Percentiles rank a stretch among this genome's conserved stretches.
Evolutionary conservation across 2,329 filamentous ascomycete species (phyloP).

Genomic region (Cercospora berteroae): DNA sequence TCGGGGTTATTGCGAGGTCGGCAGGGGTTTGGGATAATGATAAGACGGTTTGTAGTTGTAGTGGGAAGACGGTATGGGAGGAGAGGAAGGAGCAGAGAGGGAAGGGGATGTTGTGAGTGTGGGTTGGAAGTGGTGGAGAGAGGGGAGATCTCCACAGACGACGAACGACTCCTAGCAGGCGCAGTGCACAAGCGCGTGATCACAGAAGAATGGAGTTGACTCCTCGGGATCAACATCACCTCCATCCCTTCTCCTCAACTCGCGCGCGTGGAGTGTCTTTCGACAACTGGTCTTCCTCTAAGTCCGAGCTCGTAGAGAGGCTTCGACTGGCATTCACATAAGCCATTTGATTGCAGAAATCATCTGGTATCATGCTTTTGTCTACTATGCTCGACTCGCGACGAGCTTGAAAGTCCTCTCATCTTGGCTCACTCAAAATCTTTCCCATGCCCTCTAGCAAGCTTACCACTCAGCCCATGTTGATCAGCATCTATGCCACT

Average conservation of each 20-base stretch:
- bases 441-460: background rate
- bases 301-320: background rate
- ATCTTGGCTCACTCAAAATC: background rate
- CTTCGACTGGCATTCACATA: background rate
- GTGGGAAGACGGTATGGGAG: slow-evolving; percentile 97
- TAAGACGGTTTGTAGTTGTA: slow-evolving; percentile 97
- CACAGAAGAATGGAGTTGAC: background rate
- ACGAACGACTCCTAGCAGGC: background rate
- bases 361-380: background rate
- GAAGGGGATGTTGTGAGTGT: slow-evolving; percentile 78
- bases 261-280: too few species aligned
- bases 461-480: background rate
- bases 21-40: slow-evolving; percentile 99
- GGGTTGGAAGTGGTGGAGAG: too few species aligned
- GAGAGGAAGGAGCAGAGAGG: slow-evolving; percentile 85
- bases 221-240: too few species aligned
- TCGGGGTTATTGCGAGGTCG: slow-evolving; percentile 91
- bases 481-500: background rate
- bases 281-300: background rate
- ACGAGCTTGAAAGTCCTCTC: background rate
- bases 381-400: background rate
- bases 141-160: background rate
- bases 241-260: too few species aligned
- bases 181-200: background rate
- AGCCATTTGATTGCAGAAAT: background rate